These are phyloP conservation scores for Agapanthus africanus DNA, from an alignment of 106 monocot species.

Conservation along the genomic window DNA sequence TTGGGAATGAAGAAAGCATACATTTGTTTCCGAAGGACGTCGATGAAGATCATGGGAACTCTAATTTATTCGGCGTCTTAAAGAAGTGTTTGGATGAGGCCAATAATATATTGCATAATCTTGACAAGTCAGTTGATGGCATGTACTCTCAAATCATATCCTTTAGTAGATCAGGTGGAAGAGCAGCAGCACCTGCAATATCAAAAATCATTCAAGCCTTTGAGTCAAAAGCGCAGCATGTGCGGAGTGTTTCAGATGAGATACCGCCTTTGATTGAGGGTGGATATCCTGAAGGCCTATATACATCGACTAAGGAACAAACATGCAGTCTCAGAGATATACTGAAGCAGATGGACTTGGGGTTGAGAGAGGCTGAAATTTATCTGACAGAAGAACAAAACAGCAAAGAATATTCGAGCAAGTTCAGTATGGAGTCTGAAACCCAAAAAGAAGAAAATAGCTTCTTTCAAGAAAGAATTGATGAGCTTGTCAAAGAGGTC, in stretches of 20 bases:
- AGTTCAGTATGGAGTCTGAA: slow-evolving; percentile 28
- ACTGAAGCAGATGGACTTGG: slow-evolving; percentile 36
- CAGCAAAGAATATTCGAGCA: slow-evolving; percentile 10
- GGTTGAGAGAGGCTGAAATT: slow-evolving; percentile 27
- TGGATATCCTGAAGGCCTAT: slow-evolving; percentile 30
- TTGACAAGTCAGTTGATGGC: slow-evolving; percentile 48
- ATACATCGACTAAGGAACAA: slow-evolving; percentile 30
- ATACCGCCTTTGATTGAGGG: slow-evolving; percentile 17
- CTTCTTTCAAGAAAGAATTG: slow-evolving; percentile 31
- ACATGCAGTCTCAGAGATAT: slow-evolving; percentile 32
- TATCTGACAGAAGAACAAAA: slow-evolving; percentile 10
- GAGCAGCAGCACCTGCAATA: slow-evolving; percentile 38
- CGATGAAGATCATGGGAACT: slow-evolving; percentile 5
- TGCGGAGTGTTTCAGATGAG: slow-evolving; percentile 21
- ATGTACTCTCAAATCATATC: slow-evolving; percentile 35
- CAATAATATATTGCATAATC: slow-evolving; percentile 26
- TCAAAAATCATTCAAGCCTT: slow-evolving; percentile 91
- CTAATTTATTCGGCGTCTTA: slow-evolving; percentile 17
- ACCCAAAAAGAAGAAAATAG: slow-evolving; percentile 22
- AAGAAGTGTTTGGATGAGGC: slow-evolving; percentile 37
- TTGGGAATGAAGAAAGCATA: slow-evolving; percentile 38
- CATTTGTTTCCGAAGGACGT: slow-evolving; percentile 24
- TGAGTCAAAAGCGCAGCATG: slow-evolving; percentile 54
- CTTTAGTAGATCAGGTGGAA: slow-evolving; percentile 23
- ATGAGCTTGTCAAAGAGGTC: slow-evolving; percentile 36